Conservation (phyloP, 495 filamentous ascomycete genomes). For the Xylaria acuta region DNA sequence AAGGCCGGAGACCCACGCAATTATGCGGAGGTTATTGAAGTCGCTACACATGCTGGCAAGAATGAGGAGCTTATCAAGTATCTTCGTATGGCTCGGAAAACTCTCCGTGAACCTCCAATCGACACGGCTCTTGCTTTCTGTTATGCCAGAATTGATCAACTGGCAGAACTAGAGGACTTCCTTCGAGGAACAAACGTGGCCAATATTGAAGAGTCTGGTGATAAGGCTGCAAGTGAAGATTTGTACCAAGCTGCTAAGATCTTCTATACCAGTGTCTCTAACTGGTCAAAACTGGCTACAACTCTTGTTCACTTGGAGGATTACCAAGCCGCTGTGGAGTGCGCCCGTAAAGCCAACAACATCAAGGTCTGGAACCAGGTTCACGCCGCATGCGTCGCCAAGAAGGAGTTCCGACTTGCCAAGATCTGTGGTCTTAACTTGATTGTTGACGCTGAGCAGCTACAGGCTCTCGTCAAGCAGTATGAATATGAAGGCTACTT, state of each 20-base stretch:
- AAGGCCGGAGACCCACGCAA: slow-evolving; percentile 92
- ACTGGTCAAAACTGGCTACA: slow-evolving; percentile 99
- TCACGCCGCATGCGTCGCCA: slow-evolving; percentile 93
- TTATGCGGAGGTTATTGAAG: slow-evolving; percentile 94
- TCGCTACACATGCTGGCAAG: slow-evolving; percentile 93
- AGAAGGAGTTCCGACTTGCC: slow-evolving; percentile 98
- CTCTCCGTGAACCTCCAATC: slow-evolving; percentile 89
- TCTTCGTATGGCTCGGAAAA: slow-evolving; percentile 96
- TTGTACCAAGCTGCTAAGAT: slow-evolving; percentile 98
- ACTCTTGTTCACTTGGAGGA: slow-evolving; percentile 95
- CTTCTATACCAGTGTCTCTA: slow-evolving; percentile 97
- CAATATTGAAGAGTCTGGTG: slow-evolving; percentile 92
- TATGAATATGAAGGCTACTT: slow-evolving; percentile 99
- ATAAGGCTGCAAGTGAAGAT: slow-evolving; percentile 96
- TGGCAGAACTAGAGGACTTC: slow-evolving; percentile 96
- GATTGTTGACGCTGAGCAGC: slow-evolving; percentile 97
- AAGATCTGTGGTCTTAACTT: slow-evolving; percentile 99
- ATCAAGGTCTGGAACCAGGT: slow-evolving; percentile 99
- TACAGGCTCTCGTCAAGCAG: slow-evolving; percentile 90
- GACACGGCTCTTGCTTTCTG: slow-evolving; percentile 94
- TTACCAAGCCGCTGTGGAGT: slow-evolving; percentile 98
- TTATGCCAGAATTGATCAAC: slow-evolving; percentile 88
- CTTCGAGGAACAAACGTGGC: slow-evolving; percentile 92
- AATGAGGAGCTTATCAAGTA: slow-evolving; percentile 98
- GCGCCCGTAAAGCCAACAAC: slow-evolving; percentile 98